A percentile compares a stretch with the other conserved stretches of the same genome.
Conservation (phyloP, 306 rosid species). For the Phaseolus lunatus region DNA sequence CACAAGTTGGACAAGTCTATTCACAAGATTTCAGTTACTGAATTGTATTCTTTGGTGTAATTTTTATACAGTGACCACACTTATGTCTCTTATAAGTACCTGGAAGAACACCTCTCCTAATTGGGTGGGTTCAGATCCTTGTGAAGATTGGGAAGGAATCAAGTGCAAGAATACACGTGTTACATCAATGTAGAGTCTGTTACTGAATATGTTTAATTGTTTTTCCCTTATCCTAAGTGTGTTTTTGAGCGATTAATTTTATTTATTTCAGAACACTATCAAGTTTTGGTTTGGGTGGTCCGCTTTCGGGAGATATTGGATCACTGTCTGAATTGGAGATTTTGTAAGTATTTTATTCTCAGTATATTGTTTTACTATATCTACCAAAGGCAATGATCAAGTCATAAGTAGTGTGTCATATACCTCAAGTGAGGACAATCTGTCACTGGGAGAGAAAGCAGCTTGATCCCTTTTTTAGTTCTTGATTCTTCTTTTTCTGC, state of each 20-base stretch:
- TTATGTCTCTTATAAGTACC: constrained; percentile 44
- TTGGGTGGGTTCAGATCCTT: constrained; percentile 59
- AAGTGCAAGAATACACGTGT: constrained; percentile 51
- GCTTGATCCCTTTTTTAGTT: constrained; percentile 4
- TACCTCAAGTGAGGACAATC: not conserved
- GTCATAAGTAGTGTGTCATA: too few species aligned
- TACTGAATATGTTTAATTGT: constrained; percentile 8
- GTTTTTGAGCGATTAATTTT: constrained; percentile 17
- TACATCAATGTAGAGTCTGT: constrained; percentile 56
- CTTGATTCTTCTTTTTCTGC: constrained; percentile 14
- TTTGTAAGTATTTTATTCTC: constrained; percentile 49
- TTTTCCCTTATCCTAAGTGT: constrained; percentile 25
- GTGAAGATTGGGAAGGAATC: constrained; percentile 60
- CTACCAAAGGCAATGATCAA: too few species aligned
- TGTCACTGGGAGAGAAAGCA: not conserved
- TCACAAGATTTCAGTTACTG: not conserved
- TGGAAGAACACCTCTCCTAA: constrained; percentile 51
- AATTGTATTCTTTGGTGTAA: constrained; percentile 19
- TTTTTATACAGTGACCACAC: constrained; percentile 45
- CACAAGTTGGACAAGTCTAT: not conserved
- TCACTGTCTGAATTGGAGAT: constrained; percentile 49
- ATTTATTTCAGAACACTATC: constrained; percentile 50
- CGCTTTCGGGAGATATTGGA: constrained; percentile 58
- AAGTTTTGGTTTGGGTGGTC: constrained; percentile 50
- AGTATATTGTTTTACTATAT: constrained; percentile 5